phyloP scores from a whole-genome alignment of 2,329 filamentous ascomycete genomes.

The Xenoacremonium recifei region DNA sequence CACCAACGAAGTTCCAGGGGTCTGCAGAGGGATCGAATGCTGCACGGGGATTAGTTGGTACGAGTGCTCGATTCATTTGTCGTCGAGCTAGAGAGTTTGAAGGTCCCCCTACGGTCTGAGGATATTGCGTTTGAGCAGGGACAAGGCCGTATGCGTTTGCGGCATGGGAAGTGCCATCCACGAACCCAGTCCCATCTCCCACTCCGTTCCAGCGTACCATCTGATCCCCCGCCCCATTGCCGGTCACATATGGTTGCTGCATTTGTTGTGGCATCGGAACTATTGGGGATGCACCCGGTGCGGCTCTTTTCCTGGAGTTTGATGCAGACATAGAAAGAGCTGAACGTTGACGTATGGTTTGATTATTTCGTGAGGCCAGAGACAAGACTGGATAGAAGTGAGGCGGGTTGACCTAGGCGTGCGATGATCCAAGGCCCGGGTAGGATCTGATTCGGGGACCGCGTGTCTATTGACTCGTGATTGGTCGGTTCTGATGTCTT shows the following conservation, averaged over 20 bases:
- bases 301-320: constrained; percentile 68
- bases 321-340: constrained; percentile 43
- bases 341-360: no score
- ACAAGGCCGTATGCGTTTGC: constrained; percentile 40
- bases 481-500: no score
- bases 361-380: neutral
- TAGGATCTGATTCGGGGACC: no score
- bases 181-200: constrained; percentile 36
- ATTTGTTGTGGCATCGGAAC: constrained; percentile 51
- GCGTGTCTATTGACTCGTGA: no score
- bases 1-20: constrained; percentile 43
- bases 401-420: neutral
- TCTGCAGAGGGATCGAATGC: constrained; percentile 40
- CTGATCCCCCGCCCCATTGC: constrained; percentile 47
- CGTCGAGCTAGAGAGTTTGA: constrained; percentile 53
- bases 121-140: constrained; percentile 33
- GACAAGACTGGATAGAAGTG: neutral
- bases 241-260: constrained; percentile 46
- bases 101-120: constrained; percentile 31
- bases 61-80: constrained; percentile 50
- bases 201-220: constrained; percentile 45
- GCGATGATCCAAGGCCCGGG: neutral
- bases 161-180: constrained; percentile 32
- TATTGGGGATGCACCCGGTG: constrained; percentile 68
- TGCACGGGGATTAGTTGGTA: constrained; percentile 39